These are phyloP conservation scores for Cerioporus squamosus DNA, from an alignment of 1,284 basidiomycete genomes.

Conservation along the genomic window DNA sequence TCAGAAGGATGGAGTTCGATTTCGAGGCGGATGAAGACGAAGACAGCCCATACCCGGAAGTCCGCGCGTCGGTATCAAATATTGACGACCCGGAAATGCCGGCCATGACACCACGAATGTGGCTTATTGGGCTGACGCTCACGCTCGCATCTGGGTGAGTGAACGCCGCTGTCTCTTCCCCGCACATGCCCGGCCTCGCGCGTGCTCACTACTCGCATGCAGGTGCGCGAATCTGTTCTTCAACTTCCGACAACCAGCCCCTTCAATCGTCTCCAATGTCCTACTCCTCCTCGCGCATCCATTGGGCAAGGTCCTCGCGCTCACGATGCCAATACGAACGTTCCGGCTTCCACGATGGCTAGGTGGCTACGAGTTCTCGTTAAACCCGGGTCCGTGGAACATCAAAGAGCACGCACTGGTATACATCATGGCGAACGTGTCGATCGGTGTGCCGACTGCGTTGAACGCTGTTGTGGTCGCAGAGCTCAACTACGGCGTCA, in stretches of 20 bases:
- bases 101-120: constrained; percentile 87
- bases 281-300: constrained; percentile 89
- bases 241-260: constrained; percentile 89
- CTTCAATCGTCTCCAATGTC: constrained; percentile 82
- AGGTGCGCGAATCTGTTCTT: constrained; percentile 90
- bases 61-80: constrained; percentile 95
- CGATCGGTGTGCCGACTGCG: constrained; percentile 78
- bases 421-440: constrained; percentile 93
- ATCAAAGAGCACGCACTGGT: constrained; percentile 96
- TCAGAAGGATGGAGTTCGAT: constrained; percentile 74
- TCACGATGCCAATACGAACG: constrained; percentile 79
- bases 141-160: constrained; percentile 65
- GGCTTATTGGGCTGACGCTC: constrained; percentile 82
- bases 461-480: constrained; percentile 83
- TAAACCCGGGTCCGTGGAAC: constrained; percentile 98
- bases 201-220: background rate
- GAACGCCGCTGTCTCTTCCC: background rate
- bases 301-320: constrained; percentile 85
- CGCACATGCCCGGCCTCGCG: background rate
- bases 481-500: constrained; percentile 72
- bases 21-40: constrained; percentile 81
- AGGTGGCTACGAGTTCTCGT: constrained; percentile 67
- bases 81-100: constrained; percentile 98
- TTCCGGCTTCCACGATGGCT: constrained; percentile 66
- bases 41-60: constrained; percentile 97